These are phyloP conservation scores for Helotiales sp. DNA, from an alignment of 2,329 filamentous ascomycete genomes.

Conservation along the genomic window DNA sequence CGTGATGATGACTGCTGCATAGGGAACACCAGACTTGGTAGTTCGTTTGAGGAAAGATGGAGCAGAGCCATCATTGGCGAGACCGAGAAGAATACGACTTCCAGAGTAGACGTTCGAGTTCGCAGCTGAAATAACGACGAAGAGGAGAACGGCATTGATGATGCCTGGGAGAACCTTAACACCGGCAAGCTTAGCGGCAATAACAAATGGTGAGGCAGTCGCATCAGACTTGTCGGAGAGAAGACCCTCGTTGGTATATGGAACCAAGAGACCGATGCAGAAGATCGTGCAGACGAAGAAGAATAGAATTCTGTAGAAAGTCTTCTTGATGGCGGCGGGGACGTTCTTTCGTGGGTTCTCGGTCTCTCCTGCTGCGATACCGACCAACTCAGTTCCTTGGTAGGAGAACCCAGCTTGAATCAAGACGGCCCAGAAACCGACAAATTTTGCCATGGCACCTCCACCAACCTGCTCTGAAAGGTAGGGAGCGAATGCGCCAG, in stretches of 20 bases:
- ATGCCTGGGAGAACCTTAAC: constrained; percentile 68
- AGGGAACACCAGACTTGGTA: constrained; percentile 66
- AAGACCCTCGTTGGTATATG: constrained; percentile 62
- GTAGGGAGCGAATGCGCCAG: constrained; percentile 70
- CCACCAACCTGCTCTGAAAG: constrained; percentile 48
- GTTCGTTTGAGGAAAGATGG: constrained; percentile 64
- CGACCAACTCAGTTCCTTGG: constrained; percentile 77
- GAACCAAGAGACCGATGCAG: constrained; percentile 74
- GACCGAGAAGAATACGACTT: constrained; percentile 68
- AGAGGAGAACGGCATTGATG: constrained; percentile 79
- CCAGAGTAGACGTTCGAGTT: constrained; percentile 79
- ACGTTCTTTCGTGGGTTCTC: constrained; percentile 74
- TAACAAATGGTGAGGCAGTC: constrained; percentile 66
- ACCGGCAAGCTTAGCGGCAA: constrained; percentile 64
- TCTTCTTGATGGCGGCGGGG: constrained; percentile 73
- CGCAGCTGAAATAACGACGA: constrained; percentile 78
- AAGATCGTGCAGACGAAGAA: constrained; percentile 70
- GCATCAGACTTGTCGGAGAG: constrained; percentile 59
- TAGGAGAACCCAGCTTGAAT: constrained; percentile 73
- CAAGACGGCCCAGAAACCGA: constrained; percentile 72
- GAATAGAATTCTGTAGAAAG: constrained; percentile 75
- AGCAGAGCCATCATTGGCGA: constrained; percentile 68
- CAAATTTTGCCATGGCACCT: constrained; percentile 63
- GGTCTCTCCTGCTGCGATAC: constrained; percentile 79
- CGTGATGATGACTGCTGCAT: constrained; percentile 61